phyloP scores from a whole-genome alignment of 2,329 filamentous ascomycete genomes.

The Aspergillus calidoustus region DNA sequence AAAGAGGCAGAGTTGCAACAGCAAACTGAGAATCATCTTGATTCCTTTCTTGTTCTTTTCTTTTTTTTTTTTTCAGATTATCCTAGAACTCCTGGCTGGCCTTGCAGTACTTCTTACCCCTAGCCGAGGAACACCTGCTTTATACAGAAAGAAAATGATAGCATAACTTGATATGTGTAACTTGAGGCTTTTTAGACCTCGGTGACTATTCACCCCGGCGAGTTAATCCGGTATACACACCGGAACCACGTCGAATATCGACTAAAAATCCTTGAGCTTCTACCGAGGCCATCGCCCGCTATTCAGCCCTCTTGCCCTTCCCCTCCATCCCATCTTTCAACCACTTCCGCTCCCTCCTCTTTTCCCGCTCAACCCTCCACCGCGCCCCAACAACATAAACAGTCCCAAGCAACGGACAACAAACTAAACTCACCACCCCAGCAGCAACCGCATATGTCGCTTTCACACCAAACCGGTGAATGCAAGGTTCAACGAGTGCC shows the following conservation, averaged over 20 bases:
- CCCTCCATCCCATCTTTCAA: neutral
- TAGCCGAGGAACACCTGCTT: neutral
- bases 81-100: neutral
- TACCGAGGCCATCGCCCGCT: neutral
- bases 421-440: conserved; percentile 12
- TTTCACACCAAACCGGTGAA: conserved; percentile 21
- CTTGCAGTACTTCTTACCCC: neutral
- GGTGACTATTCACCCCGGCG: conserved; percentile 9
- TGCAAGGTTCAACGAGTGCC: conserved; percentile 30
- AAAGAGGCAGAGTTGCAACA: neutral
- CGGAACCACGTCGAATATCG: no score
- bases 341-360: neutral
- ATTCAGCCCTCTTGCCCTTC: no score
- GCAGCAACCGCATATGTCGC: conserved; percentile 27
- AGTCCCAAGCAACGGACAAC: conserved; percentile 22
- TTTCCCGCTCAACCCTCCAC: conserved; percentile 23
- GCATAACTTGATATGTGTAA: conserved; percentile 3
- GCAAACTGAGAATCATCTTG: neutral
- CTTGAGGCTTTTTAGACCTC: conserved; percentile 4
- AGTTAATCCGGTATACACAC: neutral
- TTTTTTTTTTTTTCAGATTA: neutral
- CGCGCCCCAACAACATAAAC: conserved; percentile 27
- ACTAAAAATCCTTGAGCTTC: no score
- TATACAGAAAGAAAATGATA: neutral
- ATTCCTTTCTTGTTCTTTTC: neutral